Evolutionary conservation across 305 asterid genomes (phyloP).

Genomic region (Galium porrigens): DNA sequence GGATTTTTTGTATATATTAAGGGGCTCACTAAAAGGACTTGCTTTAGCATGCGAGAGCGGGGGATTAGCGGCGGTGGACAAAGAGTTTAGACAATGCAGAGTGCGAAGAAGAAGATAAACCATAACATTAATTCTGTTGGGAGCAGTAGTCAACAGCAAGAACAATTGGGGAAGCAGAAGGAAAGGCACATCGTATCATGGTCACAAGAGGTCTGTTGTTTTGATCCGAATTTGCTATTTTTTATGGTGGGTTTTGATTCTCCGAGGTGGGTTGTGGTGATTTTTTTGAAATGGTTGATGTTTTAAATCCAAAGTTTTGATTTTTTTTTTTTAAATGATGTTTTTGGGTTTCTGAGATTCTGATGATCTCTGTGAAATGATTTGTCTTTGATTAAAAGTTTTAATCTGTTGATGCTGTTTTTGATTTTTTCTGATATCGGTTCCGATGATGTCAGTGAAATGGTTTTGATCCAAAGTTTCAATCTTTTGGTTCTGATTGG

Average conservation of each 20-base stretch:
- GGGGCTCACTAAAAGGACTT: slow-evolving; percentile 33
- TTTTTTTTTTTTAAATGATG: neutral
- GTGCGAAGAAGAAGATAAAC: slow-evolving; percentile 42
- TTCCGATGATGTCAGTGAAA: neutral
- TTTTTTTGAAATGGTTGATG: slow-evolving; percentile 8
- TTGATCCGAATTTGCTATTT: neutral
- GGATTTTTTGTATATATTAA: slow-evolving; percentile 18
- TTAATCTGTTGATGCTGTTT: neutral
- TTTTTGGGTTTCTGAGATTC: neutral
- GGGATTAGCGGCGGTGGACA: slow-evolving; percentile 20
- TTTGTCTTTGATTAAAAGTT: neutral
- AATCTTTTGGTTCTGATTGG: slow-evolving; percentile 12
- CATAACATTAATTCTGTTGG: slow-evolving; percentile 19
- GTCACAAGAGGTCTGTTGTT: slow-evolving; percentile 72
- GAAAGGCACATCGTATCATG: slow-evolving; percentile 95
- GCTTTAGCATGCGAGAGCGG: slow-evolving; percentile 72
- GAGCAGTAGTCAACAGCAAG: slow-evolving; percentile 26
- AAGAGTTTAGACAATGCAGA: slow-evolving; percentile 39
- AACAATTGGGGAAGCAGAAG: slow-evolving; percentile 48
- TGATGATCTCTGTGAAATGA: neutral
- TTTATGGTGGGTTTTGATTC: neutral
- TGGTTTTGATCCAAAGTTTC: neutral
- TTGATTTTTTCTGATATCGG: neutral
- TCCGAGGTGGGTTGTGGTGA: slow-evolving; percentile 5
- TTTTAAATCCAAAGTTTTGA: slow-evolving; percentile 21